Evolutionary conservation across 331 rosid genomes (phyloP).

Genomic region (Malus hybrid): DNA sequence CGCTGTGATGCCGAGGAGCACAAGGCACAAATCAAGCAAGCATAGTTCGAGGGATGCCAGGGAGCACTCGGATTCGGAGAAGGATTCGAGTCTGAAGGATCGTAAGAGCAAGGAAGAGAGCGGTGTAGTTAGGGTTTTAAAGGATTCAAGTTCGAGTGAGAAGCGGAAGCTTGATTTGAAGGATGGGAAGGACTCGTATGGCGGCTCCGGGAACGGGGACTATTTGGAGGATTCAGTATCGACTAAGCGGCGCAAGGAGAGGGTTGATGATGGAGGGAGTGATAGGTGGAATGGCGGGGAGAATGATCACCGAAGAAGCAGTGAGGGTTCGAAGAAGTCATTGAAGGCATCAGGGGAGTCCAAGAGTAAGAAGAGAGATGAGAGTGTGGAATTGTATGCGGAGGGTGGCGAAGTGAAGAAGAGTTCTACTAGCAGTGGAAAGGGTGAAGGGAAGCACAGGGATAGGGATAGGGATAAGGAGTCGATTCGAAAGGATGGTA

Average conservation of each 20-base stretch:
- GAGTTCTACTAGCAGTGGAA: slow-evolving; percentile 43
- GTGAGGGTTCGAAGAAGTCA: slow-evolving; percentile 55
- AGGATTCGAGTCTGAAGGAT: slow-evolving; percentile 63
- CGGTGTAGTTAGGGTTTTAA: slow-evolving; percentile 41
- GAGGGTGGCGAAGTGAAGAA: slow-evolving; percentile 67
- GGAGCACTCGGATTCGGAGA: slow-evolving; percentile 89
- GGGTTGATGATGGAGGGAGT: slow-evolving; percentile 42
- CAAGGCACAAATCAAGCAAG: slow-evolving; percentile 86
- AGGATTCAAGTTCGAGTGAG: slow-evolving; percentile 55
- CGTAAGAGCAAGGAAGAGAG: slow-evolving; percentile 72
- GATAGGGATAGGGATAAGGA: slow-evolving; percentile 47
- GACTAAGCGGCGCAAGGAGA: slow-evolving; percentile 79
- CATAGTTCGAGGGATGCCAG: slow-evolving; percentile 69
- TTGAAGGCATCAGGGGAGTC: slow-evolving; percentile 51
- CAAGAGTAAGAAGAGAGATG: slow-evolving; percentile 72
- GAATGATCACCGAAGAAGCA: slow-evolving; percentile 37
- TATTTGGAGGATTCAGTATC: slow-evolving; percentile 57
- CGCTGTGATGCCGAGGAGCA: slow-evolving; percentile 77
- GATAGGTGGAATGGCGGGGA: slow-evolving; percentile 97
- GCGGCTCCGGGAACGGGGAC: slow-evolving; percentile 55
- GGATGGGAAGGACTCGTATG: slow-evolving; percentile 38
- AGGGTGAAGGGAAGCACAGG: slow-evolving; percentile 71
- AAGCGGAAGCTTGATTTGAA: slow-evolving; percentile 67
- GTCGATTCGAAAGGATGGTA: slow-evolving; percentile 62
- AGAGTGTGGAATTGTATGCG: slow-evolving; percentile 49